Evolutionary conservation across 106 monocot genomes (phyloP).

Genomic region (Dendrobium officinale): DNA sequence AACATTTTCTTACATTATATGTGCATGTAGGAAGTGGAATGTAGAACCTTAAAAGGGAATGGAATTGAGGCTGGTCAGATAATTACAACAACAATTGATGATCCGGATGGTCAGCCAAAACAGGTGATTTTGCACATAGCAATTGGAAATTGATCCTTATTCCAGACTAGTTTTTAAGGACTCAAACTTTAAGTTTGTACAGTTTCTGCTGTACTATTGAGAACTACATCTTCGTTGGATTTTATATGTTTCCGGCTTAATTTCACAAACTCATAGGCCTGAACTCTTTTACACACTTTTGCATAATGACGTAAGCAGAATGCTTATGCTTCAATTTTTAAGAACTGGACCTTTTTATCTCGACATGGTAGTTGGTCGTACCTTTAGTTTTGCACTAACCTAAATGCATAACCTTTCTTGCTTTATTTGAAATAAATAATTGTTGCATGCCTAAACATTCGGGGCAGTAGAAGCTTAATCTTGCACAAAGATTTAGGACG

Average conservation of each 20-base stretch:
- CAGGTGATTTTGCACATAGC: constrained; percentile 20
- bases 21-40: constrained; percentile 17
- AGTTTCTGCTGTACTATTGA: background rate
- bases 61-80: constrained; percentile 46
- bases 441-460: no score
- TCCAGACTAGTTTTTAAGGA: background rate
- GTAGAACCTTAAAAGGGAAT: constrained; percentile 27
- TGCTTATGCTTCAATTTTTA: background rate
- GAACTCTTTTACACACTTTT: background rate
- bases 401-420: no score
- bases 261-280: background rate
- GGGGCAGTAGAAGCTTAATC: no score
- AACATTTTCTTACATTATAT: background rate
- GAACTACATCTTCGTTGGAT: background rate
- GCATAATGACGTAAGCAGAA: no score
- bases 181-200: background rate
- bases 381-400: background rate
- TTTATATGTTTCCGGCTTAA: background rate
- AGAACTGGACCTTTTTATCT: background rate
- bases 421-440: no score
- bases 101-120: constrained; percentile 41
- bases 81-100: constrained; percentile 45
- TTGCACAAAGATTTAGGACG: no score
- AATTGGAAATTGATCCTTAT: background rate
- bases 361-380: background rate